These are phyloP conservation scores for Aspergillus eucalypticola DNA, from an alignment of 2,329 filamentous ascomycete species.

Conservation along the genomic window DNA sequence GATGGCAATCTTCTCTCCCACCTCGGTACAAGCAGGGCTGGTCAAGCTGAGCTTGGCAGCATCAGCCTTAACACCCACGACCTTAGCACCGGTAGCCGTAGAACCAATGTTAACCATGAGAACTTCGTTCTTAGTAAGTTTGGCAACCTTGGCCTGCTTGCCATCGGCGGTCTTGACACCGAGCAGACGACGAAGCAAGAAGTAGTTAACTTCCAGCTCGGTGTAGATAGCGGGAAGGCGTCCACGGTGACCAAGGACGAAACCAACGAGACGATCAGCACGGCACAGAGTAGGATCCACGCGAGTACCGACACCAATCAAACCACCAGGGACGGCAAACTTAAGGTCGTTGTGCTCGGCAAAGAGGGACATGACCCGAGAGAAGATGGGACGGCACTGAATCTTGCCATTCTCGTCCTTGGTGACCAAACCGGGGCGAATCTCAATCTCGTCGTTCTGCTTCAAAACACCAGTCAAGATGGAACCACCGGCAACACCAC, in stretches of 20 bases:
- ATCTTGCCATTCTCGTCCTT: constrained; percentile 92
- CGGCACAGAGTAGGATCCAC: constrained; percentile 97
- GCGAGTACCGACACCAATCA: constrained; percentile 96
- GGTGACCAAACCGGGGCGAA: constrained; percentile 95
- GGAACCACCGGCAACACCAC: constrained; percentile 95
- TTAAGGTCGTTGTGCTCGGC: constrained; percentile 98
- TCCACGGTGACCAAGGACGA: constrained; percentile 93
- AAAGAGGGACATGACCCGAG: constrained; percentile 89
- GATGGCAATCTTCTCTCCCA: constrained; percentile 97
- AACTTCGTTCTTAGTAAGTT: constrained; percentile 97
- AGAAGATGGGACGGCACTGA: constrained; percentile 96
- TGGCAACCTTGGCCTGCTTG: constrained; percentile 99
- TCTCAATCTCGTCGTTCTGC: constrained; percentile 97
- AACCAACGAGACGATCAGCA: constrained; percentile 97
- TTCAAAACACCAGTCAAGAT: constrained; percentile 97
- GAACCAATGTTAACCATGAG: constrained; percentile 99
- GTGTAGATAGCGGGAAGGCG: constrained; percentile 95
- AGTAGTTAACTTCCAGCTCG: constrained; percentile 99
- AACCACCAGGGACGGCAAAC: constrained; percentile 93
- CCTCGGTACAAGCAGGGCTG: constrained; percentile 91
- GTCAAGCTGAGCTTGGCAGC: constrained; percentile 92
- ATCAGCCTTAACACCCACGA: constrained; percentile 95
- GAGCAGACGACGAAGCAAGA: constrained; percentile 87
- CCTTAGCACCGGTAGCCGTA: constrained; percentile 95
- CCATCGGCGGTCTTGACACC: constrained; percentile 97